Evolutionary conservation across 2,329 filamentous ascomycete species (phyloP), one percentile per base, ranked within the genome.

Genomic region (Sarocladium oryzae): DNA sequence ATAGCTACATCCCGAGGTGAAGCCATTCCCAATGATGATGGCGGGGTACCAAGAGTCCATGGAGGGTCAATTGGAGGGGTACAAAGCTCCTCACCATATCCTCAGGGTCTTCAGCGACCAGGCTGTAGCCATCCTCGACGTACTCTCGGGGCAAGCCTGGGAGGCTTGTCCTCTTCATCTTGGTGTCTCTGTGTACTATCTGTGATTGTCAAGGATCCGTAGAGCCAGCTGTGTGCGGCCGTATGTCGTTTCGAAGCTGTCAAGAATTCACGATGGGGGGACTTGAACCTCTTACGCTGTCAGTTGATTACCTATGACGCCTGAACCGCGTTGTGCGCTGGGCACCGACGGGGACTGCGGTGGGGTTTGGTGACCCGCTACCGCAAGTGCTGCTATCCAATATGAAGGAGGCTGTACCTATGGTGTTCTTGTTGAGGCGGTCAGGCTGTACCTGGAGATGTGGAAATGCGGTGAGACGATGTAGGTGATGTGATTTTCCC

Each of bases 11-110:
- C 50, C 18, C 30, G 16, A n/a, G n/a, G 30, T 48, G 43, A 33
- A 20, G 51, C 36, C 37, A 20, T 21, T 52, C 13, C 10, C 35
- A 41, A 38, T 53, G 26, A 48, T 18, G 51, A 30, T 50, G 33
- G 35, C 15, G 50, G 41, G 49, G 28, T 16, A 15, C 28, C 35
- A 46, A 37, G 50, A 46, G 36, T 16, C n/a, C n/a, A n/a, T 26
- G 18, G 30, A 28, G 38, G 24, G 20, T 13, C 23, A n/a, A 11
- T 21, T 41, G 54, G 41, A 53, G 48, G 53, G 46, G 53, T 51
- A 53, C 36, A 28, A 30, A 16, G 23, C 30, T 28, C 56, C 67
- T 54, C 51, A 73, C 72, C 70, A 76, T 75, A 58, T 74, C 71
- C 58, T 74, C 71, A 35, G 70, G 66, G 57, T 74, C 71, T 51